These are phyloP conservation scores for Magnaporthiopsis rhizophila DNA, from an alignment of 2,329 filamentous ascomycete genomes.

Conservation along the genomic window DNA sequence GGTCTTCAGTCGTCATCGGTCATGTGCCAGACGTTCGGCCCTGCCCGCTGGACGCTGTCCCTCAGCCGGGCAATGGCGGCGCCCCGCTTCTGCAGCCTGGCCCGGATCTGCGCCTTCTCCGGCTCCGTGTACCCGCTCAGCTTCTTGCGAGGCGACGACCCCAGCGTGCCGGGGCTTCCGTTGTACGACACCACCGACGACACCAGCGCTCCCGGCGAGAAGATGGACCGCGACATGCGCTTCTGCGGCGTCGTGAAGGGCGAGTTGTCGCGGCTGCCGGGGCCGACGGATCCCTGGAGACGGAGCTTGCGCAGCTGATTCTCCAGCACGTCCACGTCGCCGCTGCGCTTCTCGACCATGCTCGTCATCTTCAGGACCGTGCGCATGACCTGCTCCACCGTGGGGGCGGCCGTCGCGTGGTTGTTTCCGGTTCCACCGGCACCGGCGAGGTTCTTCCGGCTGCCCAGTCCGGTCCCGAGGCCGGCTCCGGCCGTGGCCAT, in stretches of 20 bases:
- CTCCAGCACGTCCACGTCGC: slow-evolving; percentile 85
- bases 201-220: slow-evolving; percentile 25
- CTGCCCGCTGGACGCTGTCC: slow-evolving; percentile 34
- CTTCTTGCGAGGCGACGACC: slow-evolving; percentile 51
- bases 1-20: slow-evolving; percentile 10
- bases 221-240: slow-evolving; percentile 22
- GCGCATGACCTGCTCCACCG: slow-evolving; percentile 82
- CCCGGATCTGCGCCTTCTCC: slow-evolving; percentile 50
- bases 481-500: slow-evolving; percentile 52
- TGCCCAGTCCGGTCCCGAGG: slow-evolving; percentile 31
- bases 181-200: slow-evolving; percentile 31
- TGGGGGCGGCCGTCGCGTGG: slow-evolving; percentile 52
- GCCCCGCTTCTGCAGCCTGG: slow-evolving; percentile 36
- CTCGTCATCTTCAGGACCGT: slow-evolving; percentile 89
- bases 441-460: background rate
- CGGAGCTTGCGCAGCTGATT: slow-evolving; percentile 71
- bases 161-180: slow-evolving; percentile 30
- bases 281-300: slow-evolving; percentile 34
- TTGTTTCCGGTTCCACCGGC: background rate
- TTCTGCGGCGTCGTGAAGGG: slow-evolving; percentile 36
- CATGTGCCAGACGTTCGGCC: slow-evolving; percentile 16
- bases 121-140: slow-evolving; percentile 50
- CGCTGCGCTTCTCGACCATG: slow-evolving; percentile 86
- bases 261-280: slow-evolving; percentile 33
- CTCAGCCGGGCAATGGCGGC: slow-evolving; percentile 16